A percentile compares a stretch with the other conserved stretches of the same genome.
Conservation (phyloP, 2,329 filamentous ascomycete genomes). For the Alternaria alternata region DNA sequence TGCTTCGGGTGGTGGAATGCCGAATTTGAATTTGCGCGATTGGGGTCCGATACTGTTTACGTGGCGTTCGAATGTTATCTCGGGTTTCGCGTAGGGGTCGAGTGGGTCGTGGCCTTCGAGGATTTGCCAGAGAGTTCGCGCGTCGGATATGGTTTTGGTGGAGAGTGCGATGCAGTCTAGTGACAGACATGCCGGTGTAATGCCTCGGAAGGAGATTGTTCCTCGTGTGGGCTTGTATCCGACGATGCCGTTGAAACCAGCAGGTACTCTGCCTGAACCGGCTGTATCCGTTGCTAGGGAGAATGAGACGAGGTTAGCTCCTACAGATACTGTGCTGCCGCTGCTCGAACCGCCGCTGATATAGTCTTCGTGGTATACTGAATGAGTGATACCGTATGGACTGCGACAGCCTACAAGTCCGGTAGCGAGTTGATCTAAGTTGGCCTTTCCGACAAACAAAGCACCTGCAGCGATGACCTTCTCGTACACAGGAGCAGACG, state of each 20-base stretch:
- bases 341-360: slow-evolving; percentile 66
- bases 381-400: slow-evolving; percentile 65
- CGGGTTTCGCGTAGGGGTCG: slow-evolving; percentile 62
- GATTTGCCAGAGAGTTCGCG: slow-evolving; percentile 59
- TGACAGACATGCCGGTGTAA: slow-evolving; percentile 64
- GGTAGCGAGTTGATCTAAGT: slow-evolving; percentile 70
- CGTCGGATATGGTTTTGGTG: slow-evolving; percentile 59
- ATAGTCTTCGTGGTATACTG: slow-evolving; percentile 59
- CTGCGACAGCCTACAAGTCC: slow-evolving; percentile 67
- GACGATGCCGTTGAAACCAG: slow-evolving; percentile 64
- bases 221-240: slow-evolving; percentile 62
- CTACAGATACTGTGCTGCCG: slow-evolving; percentile 64
- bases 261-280: slow-evolving; percentile 62
- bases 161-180: slow-evolving; percentile 67
- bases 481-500: slow-evolving; percentile 61
- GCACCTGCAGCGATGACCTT: slow-evolving; percentile 62
- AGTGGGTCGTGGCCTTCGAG: slow-evolving; percentile 57
- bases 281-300: slow-evolving; percentile 66
- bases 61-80: slow-evolving; percentile 45
- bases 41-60: slow-evolving; percentile 46
- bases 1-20: slow-evolving; percentile 56
- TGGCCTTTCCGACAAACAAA: slow-evolving; percentile 67
- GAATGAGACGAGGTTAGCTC: slow-evolving; percentile 62
- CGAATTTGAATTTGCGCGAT: slow-evolving; percentile 57
- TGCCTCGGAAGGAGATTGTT: slow-evolving; percentile 59